Evolutionary conservation across 2,329 filamentous ascomycete genomes (phyloP), one percentile per base, ranked within the genome.

Genomic region (Ceratocystis papillata): DNA sequence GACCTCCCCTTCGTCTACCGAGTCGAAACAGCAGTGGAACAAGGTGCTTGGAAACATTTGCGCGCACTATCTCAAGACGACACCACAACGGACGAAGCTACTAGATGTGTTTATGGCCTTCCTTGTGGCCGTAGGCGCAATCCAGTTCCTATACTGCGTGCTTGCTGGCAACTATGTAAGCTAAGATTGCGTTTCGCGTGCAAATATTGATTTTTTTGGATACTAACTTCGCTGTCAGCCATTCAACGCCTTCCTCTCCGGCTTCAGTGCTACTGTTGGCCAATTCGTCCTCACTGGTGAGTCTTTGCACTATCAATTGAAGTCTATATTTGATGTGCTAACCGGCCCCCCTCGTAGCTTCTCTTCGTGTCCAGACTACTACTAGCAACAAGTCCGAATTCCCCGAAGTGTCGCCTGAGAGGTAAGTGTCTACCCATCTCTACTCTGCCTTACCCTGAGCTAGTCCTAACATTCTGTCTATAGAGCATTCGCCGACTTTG

Each of bases 191-290:
- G 10, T 15, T 41, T 41, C 3, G 37, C 37, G 8, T 41, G 37
- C 37, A 12, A 15, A 15, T 41, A 41, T 41, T 12, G 12, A 15
- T 41, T 41, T 1, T 41, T 41, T 41, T 41, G 37, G 37, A 37
- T 62, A 30, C 41, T 17, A 28, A 33, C 41, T 59, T 55, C 45
- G 22, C 37, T 6, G 67, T 37, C 73, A 97, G 93, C 94, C 94
- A 8, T 99, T 99, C 82, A 99, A 99, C 76, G 94, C 95, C 70
- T 99, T 99, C 80, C 85, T 99, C 41, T 90, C 92, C 41, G 95
- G 94, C 61, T 99, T 99, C 80, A 87, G 85, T 69, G 90, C 93
- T 17, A 94, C 93, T 1, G 93, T 99, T 69, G 94, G 94, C 69
- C 94, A 99, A 75, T 99, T 99, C 75, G 94, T 99, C 69, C 84